A percentile compares a stretch with the other conserved stretches of the same genome.
Evolutionary conservation across 192 early-diverging fungal genomes (phyloP).

Genomic region (Coemansia sp.): DNA sequence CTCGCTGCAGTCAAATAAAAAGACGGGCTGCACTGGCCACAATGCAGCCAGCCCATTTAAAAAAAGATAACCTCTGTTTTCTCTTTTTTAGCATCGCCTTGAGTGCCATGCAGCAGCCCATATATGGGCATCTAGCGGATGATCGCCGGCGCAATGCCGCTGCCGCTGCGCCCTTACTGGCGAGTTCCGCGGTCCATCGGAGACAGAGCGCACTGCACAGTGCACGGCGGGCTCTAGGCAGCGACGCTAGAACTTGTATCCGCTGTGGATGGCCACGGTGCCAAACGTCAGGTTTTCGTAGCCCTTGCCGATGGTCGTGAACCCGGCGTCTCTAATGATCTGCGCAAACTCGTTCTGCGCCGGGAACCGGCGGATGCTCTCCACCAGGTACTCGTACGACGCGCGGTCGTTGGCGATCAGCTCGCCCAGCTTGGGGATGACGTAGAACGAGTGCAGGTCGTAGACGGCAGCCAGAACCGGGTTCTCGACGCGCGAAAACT

Average conservation of each 20-base stretch:
- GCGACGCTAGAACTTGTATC: slow-evolving; percentile 76
- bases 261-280: slow-evolving; percentile 92
- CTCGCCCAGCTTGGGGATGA: slow-evolving; percentile 87
- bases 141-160: too few species aligned
- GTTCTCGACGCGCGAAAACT: slow-evolving; percentile 88
- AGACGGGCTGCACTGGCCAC: too few species aligned
- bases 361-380: slow-evolving; percentile 93
- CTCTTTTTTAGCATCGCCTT: too few species aligned
- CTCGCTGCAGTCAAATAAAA: too few species aligned
- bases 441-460: slow-evolving; percentile 90
- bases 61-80: not conserved
- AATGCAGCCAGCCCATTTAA: too few species aligned
- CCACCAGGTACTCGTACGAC: slow-evolving; percentile 97
- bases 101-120: too few species aligned
- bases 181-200: not conserved
- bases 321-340: slow-evolving; percentile 88
- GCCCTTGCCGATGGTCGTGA: slow-evolving; percentile 81
- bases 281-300: slow-evolving; percentile 97
- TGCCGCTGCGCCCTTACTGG: too few species aligned
- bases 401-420: slow-evolving; percentile 82
- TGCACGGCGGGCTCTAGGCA: too few species aligned
- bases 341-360: slow-evolving; percentile 83
- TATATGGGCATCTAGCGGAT: too few species aligned
- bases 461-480: slow-evolving; percentile 82
- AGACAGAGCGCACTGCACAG: slow-evolving; percentile 4